Evolutionary conservation across 2,329 filamentous ascomycete species (phyloP).

Genomic region (Onygena corvina): DNA sequence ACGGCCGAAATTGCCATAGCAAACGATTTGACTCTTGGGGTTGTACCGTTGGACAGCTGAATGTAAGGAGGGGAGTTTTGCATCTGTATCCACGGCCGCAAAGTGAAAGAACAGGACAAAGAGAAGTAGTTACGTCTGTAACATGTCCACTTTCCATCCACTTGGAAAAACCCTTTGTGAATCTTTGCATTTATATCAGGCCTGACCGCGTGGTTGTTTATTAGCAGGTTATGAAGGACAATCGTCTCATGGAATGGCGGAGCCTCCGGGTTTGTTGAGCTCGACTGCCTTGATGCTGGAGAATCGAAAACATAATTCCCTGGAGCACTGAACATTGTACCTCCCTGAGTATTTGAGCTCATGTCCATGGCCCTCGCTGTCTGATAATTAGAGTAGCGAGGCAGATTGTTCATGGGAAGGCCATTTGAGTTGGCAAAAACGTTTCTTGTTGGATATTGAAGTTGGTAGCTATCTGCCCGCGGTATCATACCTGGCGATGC

Average conservation of each 20-base stretch:
- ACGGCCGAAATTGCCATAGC: slow-evolving; percentile 76
- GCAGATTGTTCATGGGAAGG: slow-evolving; percentile 25
- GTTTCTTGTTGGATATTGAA: slow-evolving; percentile 12
- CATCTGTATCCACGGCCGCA: slow-evolving; percentile 48
- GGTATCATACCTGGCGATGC: slow-evolving; percentile 24
- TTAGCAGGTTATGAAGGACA: slow-evolving; percentile 26
- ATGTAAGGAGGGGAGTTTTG: slow-evolving; percentile 45
- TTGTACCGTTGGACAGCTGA: slow-evolving; percentile 34
- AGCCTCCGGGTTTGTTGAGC: slow-evolving; percentile 27
- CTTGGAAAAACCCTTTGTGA: slow-evolving; percentile 78
- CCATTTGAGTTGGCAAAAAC: slow-evolving; percentile 22
- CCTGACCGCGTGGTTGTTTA: slow-evolving; percentile 40
- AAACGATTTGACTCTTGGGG: slow-evolving; percentile 56
- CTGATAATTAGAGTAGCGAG: slow-evolving; percentile 26
- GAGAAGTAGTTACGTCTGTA: slow-evolving; percentile 87
- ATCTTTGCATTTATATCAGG: slow-evolving; percentile 68
- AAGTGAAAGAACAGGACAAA: slow-evolving; percentile 64
- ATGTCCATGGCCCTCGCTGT: slow-evolving; percentile 25
- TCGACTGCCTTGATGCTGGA: slow-evolving; percentile 20
- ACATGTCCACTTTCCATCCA: slow-evolving; percentile 78
- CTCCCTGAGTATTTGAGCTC: slow-evolving; percentile 23
- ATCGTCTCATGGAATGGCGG: slow-evolving; percentile 35
- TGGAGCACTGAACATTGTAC: slow-evolving; percentile 21
- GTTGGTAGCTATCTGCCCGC: slow-evolving; percentile 30
- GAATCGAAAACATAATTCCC: slow-evolving; percentile 17